phyloP scores from a whole-genome alignment of 164 flowering plant species.

The grape (Vitis vinifera) region DNA sequence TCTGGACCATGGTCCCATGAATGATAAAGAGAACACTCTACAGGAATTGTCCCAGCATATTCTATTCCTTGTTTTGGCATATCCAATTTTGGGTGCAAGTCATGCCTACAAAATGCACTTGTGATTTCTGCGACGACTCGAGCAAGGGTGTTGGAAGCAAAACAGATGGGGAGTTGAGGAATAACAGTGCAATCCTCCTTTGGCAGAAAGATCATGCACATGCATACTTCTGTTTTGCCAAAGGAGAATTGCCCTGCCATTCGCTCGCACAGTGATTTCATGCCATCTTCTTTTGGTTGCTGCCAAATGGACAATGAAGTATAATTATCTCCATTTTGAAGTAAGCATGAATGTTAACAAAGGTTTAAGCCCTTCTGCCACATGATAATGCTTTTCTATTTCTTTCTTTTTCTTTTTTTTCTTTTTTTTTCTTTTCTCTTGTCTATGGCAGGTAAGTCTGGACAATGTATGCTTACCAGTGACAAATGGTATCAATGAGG shows the following conservation, averaged over 20 bases:
- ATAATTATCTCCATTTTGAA: too few species aligned
- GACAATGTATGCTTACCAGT: too few species aligned
- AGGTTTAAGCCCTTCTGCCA: too few species aligned
- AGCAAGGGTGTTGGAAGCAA: background rate
- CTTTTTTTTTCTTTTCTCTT: too few species aligned
- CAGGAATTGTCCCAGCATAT: constrained; percentile 18
- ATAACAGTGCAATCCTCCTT: constrained; percentile 53
- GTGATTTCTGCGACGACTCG: background rate
- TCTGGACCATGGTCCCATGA: constrained; percentile 4
- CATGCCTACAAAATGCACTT: background rate
- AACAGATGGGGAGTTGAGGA: constrained; percentile 21
- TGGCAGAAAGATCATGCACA: constrained; percentile 33
- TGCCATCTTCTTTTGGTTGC: too few species aligned
- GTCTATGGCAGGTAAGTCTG: too few species aligned
- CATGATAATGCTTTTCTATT: too few species aligned
- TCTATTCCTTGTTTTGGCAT: constrained; percentile 13
- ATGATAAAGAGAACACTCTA: background rate
- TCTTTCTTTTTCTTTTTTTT: too few species aligned
- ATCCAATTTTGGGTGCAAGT: constrained; percentile 23
- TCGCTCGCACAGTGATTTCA: constrained; percentile 21
- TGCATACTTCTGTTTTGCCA: constrained; percentile 25
- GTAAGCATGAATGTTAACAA: too few species aligned
- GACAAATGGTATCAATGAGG: too few species aligned
- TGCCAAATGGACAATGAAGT: too few species aligned
- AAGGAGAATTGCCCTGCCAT: constrained; percentile 67